Evolutionary conservation across 306 rosid genomes (phyloP), one percentile per base, ranked within the genome.

Genomic region (Cicer judaicum): DNA sequence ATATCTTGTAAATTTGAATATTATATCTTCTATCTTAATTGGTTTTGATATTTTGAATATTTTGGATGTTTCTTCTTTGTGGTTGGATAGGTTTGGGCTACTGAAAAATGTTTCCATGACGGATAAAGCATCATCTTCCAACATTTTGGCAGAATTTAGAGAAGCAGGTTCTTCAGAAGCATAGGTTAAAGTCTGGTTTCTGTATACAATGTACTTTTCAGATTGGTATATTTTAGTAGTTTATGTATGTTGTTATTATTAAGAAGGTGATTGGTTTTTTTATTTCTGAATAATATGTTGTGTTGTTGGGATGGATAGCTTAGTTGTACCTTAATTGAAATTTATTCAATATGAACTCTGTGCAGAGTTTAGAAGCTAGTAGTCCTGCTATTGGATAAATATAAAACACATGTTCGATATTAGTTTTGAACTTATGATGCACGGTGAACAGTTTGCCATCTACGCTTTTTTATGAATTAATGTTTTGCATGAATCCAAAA

Each of bases 191-290:
- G 69, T 64, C 16, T 64, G n/a, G 69, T 64, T 64, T 40, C 29
- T 15, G n/a, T 64, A 64, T 64, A 64, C 69, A 16, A 1, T 63
- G 49, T 40, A 64, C 41, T 40, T 14, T 63, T 40, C 69, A 64
- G 24, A 16, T 40, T 39, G 69, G 8, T 64, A 64, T 64, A 64
- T 41, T 40, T 41, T 64, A 8, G 34, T 15, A 41, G 69, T 40
- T 40, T 64, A 64, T 41, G 50, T 5, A 40, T 41, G 36, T 40
- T 48, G 13, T 36, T 38, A n/a, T 40, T 48, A 7, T 36, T 38
- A n/a, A 38, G 67, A 13, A 61, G n/a, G 69, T 15, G 7, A 41
- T 40, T 64, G 36, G 29, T 14, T 64, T 64, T 10, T 41, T 40
- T 1, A 60, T 64, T 40, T 39, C 9, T 10, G 2, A 41, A 64